A percentile compares a stretch with the other conserved stretches of the same genome.
phyloP scores from a whole-genome alignment of 331 rosid genomes.

The Quercus phellos region DNA sequence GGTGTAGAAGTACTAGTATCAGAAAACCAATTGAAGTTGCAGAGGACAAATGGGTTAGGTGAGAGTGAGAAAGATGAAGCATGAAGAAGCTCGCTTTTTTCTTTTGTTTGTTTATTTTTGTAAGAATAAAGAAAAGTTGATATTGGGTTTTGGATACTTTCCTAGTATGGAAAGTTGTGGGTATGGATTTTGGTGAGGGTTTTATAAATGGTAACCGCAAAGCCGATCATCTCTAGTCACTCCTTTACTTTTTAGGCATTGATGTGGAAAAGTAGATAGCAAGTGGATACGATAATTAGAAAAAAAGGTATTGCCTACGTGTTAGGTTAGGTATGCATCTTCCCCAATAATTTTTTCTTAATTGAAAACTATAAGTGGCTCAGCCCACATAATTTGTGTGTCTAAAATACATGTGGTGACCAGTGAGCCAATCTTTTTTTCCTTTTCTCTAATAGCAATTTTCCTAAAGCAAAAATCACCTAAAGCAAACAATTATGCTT shows the following conservation, averaged over 20 bases:
- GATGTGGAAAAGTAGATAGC: conserved; percentile 5
- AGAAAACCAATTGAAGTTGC: too few relatives aligned
- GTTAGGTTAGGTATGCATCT: too few relatives aligned
- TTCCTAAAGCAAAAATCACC: too few relatives aligned
- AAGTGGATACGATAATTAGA: not conserved
- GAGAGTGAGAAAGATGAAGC: not conserved
- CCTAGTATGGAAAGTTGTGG: conserved; percentile 14
- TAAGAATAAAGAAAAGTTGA: not conserved
- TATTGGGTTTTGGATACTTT: not conserved
- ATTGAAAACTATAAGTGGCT: too few relatives aligned
- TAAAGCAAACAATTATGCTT: too few relatives aligned
- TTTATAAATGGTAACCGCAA: conserved; percentile 11
- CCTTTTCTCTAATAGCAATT: too few relatives aligned
- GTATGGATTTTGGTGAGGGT: not conserved
- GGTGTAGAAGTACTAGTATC: too few relatives aligned
- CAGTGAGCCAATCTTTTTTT: too few relatives aligned
- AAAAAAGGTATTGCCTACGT: too few relatives aligned
- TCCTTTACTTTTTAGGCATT: conserved; percentile 27
- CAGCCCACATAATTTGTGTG: too few relatives aligned
- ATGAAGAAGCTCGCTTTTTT: not conserved
- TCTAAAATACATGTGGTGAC: too few relatives aligned
- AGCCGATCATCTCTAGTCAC: conserved; percentile 11
- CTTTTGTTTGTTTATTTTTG: not conserved
- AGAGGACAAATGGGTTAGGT: not conserved
- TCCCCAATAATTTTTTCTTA: too few relatives aligned